Conservation (phyloP, 1,139 yeast species). For the Yamadazyma atmosphaerica region DNA sequence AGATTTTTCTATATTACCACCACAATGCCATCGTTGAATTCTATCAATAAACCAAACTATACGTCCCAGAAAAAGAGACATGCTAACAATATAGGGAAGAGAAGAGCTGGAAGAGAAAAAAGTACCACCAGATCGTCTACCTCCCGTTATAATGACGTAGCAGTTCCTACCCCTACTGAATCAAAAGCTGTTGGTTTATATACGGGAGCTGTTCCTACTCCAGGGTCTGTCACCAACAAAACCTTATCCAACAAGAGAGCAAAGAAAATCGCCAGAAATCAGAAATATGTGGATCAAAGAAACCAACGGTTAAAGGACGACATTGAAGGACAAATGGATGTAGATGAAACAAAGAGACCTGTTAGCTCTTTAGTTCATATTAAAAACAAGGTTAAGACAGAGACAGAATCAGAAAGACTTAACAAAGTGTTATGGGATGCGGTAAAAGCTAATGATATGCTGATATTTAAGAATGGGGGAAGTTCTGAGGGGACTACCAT, state of each 20-base stretch:
- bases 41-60: slow-evolving; percentile 77
- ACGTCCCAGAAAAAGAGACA: slow-evolving; percentile 56
- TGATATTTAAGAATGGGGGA: slow-evolving; percentile 44
- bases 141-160: slow-evolving; percentile 35
- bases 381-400: slow-evolving; percentile 11
- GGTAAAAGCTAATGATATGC: slow-evolving; percentile 50
- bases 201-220: slow-evolving; percentile 38
- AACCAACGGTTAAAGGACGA: slow-evolving; percentile 47
- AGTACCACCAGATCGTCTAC: slow-evolving; percentile 48
- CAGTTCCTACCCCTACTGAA: slow-evolving; percentile 47
- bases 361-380: slow-evolving; percentile 25
- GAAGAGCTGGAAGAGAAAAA: slow-evolving; percentile 55
- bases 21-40: slow-evolving; percentile 74
- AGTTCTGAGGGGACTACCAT: slow-evolving; percentile 79
- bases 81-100: slow-evolving; percentile 53
- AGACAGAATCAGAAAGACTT: slow-evolving; percentile 36
- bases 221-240: slow-evolving; percentile 51
- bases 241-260: slow-evolving; percentile 80
- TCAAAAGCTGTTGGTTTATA: slow-evolving; percentile 68
- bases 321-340: slow-evolving; percentile 52
- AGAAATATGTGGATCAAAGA: slow-evolving; percentile 65
- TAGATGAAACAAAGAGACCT: slow-evolving; percentile 27
- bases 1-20: background rate
- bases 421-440: slow-evolving; percentile 71
- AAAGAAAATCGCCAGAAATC: slow-evolving; percentile 78